Conservation (phyloP, 352 stramenopile species). For the Hyaloperonospora brassicae region DNA sequence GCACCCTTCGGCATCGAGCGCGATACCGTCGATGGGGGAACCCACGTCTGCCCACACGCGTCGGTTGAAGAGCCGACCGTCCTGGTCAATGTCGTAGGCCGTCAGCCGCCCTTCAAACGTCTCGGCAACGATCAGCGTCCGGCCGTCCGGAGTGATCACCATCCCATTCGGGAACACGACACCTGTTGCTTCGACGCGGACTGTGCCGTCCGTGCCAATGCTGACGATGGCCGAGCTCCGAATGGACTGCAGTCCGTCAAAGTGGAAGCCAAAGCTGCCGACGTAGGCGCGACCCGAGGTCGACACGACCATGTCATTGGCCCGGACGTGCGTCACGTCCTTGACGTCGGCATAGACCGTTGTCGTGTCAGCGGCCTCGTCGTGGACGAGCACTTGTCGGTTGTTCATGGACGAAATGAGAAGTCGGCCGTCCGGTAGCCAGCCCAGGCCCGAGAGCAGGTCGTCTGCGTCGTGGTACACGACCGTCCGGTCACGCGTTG, state of each 20-base stretch:
- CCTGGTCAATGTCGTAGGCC: slow-evolving; percentile 50
- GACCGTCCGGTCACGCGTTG: slow-evolving; percentile 23
- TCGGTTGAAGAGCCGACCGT: slow-evolving; percentile 41
- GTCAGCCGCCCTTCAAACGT: slow-evolving; percentile 47
- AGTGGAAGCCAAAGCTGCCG: slow-evolving; percentile 61
- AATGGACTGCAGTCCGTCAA: slow-evolving; percentile 24
- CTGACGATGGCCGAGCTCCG: slow-evolving; percentile 52
- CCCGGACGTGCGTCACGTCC: slow-evolving; percentile 37
- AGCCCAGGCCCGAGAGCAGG: slow-evolving; percentile 49
- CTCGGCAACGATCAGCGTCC: slow-evolving; percentile 62
- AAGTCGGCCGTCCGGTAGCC: slow-evolving; percentile 49
- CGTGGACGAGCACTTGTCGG: slow-evolving; percentile 34
- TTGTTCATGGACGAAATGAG: slow-evolving; percentile 56
- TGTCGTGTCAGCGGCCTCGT: slow-evolving; percentile 24
- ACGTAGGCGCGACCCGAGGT: slow-evolving; percentile 37
- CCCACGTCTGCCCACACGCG: slow-evolving; percentile 51
- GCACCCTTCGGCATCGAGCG: slow-evolving; percentile 56
- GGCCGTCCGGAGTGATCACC: slow-evolving; percentile 63
- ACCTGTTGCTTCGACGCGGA: slow-evolving; percentile 44
- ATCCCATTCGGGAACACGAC: slow-evolving; percentile 68
- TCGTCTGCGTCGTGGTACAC: slow-evolving; percentile 44
- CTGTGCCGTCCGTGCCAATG: slow-evolving; percentile 31
- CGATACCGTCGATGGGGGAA: slow-evolving; percentile 47
- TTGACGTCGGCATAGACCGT: slow-evolving; percentile 46
- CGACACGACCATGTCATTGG: slow-evolving; percentile 62